These are phyloP conservation scores for Eucalyptus virginea DNA, from an alignment of 345 rosid genomes.

Conservation along the genomic window DNA sequence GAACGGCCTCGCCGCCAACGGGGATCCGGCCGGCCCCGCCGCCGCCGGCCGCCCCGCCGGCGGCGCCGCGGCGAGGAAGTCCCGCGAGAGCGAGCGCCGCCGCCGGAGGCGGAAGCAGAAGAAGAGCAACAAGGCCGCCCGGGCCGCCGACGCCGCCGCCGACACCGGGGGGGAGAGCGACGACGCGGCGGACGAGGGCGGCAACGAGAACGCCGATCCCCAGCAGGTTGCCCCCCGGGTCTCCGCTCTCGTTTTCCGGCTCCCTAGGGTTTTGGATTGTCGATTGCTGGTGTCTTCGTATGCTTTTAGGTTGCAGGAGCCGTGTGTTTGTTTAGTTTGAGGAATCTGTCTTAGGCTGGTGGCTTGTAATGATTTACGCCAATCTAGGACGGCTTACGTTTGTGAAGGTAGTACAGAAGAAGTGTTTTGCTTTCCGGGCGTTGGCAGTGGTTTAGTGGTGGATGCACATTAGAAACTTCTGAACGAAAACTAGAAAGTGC, in stretches of 20 bases:
- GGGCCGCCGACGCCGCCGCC: neutral
- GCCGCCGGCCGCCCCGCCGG: neutral
- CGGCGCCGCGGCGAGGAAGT: conserved; percentile 30
- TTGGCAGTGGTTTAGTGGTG: neutral
- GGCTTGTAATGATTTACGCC: too few relatives aligned
- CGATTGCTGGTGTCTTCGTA: neutral
- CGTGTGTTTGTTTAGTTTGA: neutral
- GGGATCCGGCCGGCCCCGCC: conserved; percentile 21
- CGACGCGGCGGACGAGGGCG: conserved; percentile 15
- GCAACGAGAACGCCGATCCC: conserved; percentile 41
- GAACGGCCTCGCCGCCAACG: conserved; percentile 32
- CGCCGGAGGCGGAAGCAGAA: conserved; percentile 99
- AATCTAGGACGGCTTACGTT: neutral
- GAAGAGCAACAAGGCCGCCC: conserved; percentile 51
- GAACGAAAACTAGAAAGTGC: neutral
- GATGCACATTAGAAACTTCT: neutral
- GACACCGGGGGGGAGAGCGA: neutral
- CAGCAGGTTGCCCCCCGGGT: conserved; percentile 12
- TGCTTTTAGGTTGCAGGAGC: neutral
- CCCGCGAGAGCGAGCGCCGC: conserved; percentile 82
- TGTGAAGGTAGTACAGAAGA: neutral
- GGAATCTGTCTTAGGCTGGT: neutral
- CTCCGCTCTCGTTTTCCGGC: neutral
- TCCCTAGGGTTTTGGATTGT: conserved; percentile 16
- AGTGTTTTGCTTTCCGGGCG: neutral